Conservation (phyloP, 1,284 basidiomycete genomes). For the Tilletia horrida region DNA sequence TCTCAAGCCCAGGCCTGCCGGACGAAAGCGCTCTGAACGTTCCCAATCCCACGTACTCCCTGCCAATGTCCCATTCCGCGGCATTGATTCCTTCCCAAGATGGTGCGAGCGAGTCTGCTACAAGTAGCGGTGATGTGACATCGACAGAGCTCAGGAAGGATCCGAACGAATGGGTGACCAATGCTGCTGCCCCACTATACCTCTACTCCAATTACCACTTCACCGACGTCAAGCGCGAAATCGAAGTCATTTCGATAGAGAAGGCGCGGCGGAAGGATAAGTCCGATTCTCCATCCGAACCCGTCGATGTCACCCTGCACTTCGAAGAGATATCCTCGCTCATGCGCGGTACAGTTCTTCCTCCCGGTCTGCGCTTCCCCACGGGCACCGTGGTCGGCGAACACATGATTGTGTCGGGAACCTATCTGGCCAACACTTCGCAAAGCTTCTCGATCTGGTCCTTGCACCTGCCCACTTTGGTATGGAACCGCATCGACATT, state of each 20-base stretch:
- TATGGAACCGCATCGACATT: slow-evolving; percentile 45
- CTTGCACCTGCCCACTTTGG: slow-evolving; percentile 44
- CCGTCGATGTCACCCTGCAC: slow-evolving; percentile 6
- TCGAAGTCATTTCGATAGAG: slow-evolving; percentile 26
- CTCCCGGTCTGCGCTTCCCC: slow-evolving; percentile 50
- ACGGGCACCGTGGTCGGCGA: slow-evolving; percentile 42
- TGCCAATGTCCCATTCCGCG: not conserved
- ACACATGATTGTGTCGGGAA: slow-evolving; percentile 47
- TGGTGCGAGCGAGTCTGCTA: not conserved
- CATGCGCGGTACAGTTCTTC: slow-evolving; percentile 43
- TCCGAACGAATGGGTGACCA: no score
- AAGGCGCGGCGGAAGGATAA: not conserved
- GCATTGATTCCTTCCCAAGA: not conserved
- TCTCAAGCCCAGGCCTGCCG: no score
- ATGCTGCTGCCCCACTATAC: slow-evolving; percentile 29
- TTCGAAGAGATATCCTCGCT: slow-evolving; percentile 23
- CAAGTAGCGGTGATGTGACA: not conserved
- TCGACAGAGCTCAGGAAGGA: not conserved
- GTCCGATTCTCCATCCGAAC: not conserved
- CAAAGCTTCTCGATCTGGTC: slow-evolving; percentile 51
- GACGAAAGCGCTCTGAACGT: no score
- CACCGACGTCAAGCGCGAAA: slow-evolving; percentile 48
- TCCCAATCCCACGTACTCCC: not conserved
- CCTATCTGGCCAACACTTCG: slow-evolving; percentile 49
- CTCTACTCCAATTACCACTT: slow-evolving; percentile 53